phyloP scores from a whole-genome alignment of 768 basidiomycete genomes.

The Boletus barrowsii region DNA sequence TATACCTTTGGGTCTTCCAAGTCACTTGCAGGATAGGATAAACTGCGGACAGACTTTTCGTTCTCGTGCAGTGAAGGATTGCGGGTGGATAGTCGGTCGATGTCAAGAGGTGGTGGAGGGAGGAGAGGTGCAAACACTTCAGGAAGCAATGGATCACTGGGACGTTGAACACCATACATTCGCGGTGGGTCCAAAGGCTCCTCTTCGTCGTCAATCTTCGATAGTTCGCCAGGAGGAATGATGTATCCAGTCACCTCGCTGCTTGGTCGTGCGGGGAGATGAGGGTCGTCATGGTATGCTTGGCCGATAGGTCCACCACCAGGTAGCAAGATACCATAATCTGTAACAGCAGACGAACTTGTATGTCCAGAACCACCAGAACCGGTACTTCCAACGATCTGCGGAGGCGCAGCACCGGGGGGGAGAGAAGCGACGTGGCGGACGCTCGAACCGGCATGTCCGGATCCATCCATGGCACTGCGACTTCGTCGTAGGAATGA shows the following conservation, averaged over 20 bases:
- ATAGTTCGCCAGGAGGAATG: conserved; percentile 35
- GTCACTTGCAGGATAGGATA: conserved; percentile 34
- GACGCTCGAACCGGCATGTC: conserved; percentile 10
- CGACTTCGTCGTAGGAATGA: conserved; percentile 52
- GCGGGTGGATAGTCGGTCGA: conserved; percentile 27
- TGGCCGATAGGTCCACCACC: conserved; percentile 33
- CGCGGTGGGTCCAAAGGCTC: conserved; percentile 26
- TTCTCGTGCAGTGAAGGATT: conserved; percentile 30
- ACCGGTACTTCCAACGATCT: conserved; percentile 38
- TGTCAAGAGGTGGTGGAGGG: conserved; percentile 39
- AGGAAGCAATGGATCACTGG: conserved; percentile 23
- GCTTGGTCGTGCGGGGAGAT: conserved; percentile 26
- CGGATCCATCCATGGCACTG: conserved; percentile 17
- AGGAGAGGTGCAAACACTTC: conserved; percentile 34
- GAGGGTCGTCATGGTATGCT: conserved; percentile 26
- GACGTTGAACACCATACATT: conserved; percentile 24
- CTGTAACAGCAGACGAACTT: conserved; percentile 39
- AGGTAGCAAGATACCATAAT: conserved; percentile 32
- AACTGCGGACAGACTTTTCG: conserved; percentile 32
- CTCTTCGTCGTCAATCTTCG: conserved; percentile 35
- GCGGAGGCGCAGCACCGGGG: conserved; percentile 32
- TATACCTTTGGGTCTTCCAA: conserved; percentile 32
- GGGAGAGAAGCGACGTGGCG: conserved; percentile 29
- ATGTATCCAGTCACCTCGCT: conserved; percentile 35
- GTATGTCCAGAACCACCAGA: conserved; percentile 39